Base-by-base conservation (phyloP, 139 green algal genomes). In the Auxenochlorella pyrenoidosa region DNA sequence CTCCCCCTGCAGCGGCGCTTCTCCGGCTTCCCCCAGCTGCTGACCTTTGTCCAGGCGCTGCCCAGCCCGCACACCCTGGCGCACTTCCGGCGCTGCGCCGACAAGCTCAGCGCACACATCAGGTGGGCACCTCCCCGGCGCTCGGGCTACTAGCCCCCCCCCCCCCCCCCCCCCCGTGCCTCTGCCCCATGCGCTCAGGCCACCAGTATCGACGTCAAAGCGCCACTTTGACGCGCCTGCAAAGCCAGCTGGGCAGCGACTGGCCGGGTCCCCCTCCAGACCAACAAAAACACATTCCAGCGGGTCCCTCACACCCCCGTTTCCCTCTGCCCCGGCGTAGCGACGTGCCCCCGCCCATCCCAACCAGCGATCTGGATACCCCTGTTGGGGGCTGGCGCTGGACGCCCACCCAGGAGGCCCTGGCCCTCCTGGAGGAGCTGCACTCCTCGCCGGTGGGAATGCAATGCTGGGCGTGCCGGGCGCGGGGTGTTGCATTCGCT, bases 341-440 rank as follows among this genome's bases (percentile, higher is more conserved):
- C 30, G 41, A 43, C 44, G 47, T 82, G 76, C 44, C 32, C 1
- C 44, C 75, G 75, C 44, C 32, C 36, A 36, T 83, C 8, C 30
- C 59, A 40, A 30, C 24, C n/a, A 28, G 43, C 70, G 82, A 47
- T 0, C n/a, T 60, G 43, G 82, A 83, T 18, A 59, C 41, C 2
- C 84, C 84, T 0, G 34, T 88, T 40, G 75, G 75, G 0, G 84
- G 84, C 6, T 88, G 59, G 58, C 60, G 73, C 40, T 88, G 84
- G 84, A 73, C 58, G 6, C 63, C 75, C 38, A 88, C 84, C 19
- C 12, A 16, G 0, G 84, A 88, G 58, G 84, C 84, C 15, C 84
- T 88, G 32, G 38, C 16, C 40, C 83, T 88, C 19, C 84, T 88
- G 58, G 58, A 82, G 32, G 32, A 80, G 44, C 82, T 87, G 66